Evolutionary conservation across 805 yeast genomes (phyloP).

Genomic region (Starmerella apis): DNA sequence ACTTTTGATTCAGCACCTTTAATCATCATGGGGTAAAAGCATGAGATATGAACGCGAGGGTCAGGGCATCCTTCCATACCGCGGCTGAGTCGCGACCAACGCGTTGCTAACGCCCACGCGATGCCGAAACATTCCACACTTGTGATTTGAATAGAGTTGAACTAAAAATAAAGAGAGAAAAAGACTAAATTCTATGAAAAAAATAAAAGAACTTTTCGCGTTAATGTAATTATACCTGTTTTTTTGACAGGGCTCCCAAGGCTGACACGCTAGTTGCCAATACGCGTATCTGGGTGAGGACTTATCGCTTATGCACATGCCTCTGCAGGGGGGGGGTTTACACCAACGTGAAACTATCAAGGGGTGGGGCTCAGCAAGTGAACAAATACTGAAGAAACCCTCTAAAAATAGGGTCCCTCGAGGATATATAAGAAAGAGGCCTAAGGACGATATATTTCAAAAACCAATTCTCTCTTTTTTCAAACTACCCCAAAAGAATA

Average conservation of each 20-base stretch:
- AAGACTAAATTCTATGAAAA: no score
- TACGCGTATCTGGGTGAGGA: background rate
- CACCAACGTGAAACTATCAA: background rate
- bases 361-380: constrained; percentile 5
- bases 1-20: background rate
- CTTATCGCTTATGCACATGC: background rate
- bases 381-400: background rate
- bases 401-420: background rate
- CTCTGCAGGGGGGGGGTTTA: background rate
- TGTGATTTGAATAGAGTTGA: background rate
- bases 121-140: background rate
- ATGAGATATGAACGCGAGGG: background rate
- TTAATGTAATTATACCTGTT: background rate
- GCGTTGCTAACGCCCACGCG: background rate
- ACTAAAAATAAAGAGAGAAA: no score
- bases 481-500: background rate
- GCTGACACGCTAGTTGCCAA: background rate
- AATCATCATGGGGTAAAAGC: background rate
- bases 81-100: constrained; percentile 4
- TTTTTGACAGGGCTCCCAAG: no score
- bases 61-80: background rate
- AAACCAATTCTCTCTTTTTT: constrained; percentile 1
- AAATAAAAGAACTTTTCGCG: no score
- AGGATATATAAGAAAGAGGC: background rate
- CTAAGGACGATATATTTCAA: background rate